Conservation (phyloP, 1,139 yeast species). For the Yarrowia galli region DNA sequence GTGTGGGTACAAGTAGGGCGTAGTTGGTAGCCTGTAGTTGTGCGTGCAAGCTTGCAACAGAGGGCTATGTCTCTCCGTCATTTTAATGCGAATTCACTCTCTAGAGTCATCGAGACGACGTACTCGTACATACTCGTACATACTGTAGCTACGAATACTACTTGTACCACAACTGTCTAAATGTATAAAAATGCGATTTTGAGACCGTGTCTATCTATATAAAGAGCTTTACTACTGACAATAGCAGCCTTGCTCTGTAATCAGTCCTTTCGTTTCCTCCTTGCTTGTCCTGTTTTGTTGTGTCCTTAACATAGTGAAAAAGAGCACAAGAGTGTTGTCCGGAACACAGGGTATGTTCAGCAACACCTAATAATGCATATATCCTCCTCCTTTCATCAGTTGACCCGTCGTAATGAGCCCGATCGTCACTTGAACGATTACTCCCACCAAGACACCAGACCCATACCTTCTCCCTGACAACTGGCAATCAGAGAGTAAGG, state of each 20-base stretch:
- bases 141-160: too few relatives aligned
- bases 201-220: conserved; percentile 5
- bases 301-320: not conserved
- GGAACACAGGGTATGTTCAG: not conserved
- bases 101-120: too few relatives aligned
- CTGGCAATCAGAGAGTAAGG: conserved; percentile 89
- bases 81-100: too few relatives aligned
- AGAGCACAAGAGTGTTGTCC: not conserved
- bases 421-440: too few relatives aligned
- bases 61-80: too few relatives aligned
- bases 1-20: not conserved
- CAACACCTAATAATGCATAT: conserved; percentile 17
- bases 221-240: not conserved
- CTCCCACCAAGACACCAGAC: conserved; percentile 96
- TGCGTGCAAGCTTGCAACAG: too few relatives aligned
- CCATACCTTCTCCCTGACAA: conserved; percentile 96
- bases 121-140: too few relatives aligned
- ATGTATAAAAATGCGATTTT: conserved; percentile 22
- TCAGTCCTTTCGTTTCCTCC: not conserved
- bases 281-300: not conserved
- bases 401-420: not conserved
- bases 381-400: conserved; percentile 7
- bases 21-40: too few relatives aligned
- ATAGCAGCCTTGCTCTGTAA: not conserved
- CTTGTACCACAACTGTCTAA: too few relatives aligned